These are phyloP conservation scores for Wickerhamiella galacta DNA, from an alignment of 805 yeast species.

Conservation along the genomic window DNA sequence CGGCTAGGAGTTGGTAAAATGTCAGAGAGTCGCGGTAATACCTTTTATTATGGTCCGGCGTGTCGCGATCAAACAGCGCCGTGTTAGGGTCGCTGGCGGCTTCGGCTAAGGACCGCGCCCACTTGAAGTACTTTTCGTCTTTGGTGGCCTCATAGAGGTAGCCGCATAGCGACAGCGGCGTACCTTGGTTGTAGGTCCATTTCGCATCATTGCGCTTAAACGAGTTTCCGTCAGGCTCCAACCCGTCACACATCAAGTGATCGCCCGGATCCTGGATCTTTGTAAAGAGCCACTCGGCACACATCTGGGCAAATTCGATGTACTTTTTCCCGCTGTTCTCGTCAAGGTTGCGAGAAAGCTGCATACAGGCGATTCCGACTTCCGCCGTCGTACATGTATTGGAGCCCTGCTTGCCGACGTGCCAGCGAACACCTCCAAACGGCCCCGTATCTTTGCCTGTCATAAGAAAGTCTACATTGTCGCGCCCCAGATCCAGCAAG, in stretches of 20 bases:
- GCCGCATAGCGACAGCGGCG: constrained; percentile 40
- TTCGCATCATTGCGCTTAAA: constrained; percentile 33
- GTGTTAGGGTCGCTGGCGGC: constrained; percentile 43
- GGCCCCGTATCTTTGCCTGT: constrained; percentile 35
- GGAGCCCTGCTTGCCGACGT: constrained; percentile 38
- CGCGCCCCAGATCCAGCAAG: constrained; percentile 39
- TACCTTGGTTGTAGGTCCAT: constrained; percentile 55
- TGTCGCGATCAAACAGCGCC: constrained; percentile 49
- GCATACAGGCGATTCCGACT: constrained; percentile 43
- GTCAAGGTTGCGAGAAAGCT: constrained; percentile 33
- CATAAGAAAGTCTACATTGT: constrained; percentile 42
- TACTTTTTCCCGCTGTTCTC: constrained; percentile 25
- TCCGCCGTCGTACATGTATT: constrained; percentile 56
- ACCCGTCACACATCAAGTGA: constrained; percentile 44
- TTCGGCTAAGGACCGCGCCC: constrained; percentile 27
- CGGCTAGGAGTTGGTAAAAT: constrained; percentile 46
- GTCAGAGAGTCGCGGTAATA: constrained; percentile 50
- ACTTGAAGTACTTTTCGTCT: constrained; percentile 32
- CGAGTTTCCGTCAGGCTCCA: constrained; percentile 27
- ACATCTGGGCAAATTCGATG: constrained; percentile 40
- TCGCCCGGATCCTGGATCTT: constrained; percentile 37
- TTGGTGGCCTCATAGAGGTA: constrained; percentile 34
- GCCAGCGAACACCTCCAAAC: constrained; percentile 56
- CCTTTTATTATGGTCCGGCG: constrained; percentile 31
- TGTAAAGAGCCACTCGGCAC: constrained; percentile 41